These are phyloP conservation scores for Metarhizium anisopliae DNA, from an alignment of 2,329 filamentous ascomycete genomes.

Conservation along the genomic window DNA sequence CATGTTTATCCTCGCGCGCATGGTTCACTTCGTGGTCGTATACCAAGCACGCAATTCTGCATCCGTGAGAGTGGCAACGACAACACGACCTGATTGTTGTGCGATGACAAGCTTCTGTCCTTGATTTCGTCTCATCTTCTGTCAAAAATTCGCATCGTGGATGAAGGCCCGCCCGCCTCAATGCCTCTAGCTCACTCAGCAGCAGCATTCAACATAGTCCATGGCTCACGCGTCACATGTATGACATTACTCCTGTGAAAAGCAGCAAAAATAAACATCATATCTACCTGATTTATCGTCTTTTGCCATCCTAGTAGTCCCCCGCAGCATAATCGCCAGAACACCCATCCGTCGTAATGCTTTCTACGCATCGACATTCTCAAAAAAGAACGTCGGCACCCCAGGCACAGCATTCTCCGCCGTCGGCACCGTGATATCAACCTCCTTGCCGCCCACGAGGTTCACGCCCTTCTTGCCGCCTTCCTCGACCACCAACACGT, in stretches of 20 bases:
- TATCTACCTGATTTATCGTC: neutral
- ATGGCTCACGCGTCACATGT: neutral
- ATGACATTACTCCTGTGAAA: neutral
- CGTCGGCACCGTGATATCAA: slow-evolving; percentile 44
- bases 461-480: slow-evolving; percentile 56
- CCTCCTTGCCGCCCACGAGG: slow-evolving; percentile 43
- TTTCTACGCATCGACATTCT: slow-evolving; percentile 55
- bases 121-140: too few relatives aligned
- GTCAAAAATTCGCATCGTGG: too few relatives aligned
- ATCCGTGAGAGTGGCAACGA: too few relatives aligned
- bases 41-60: too few relatives aligned
- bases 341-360: neutral
- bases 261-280: neutral
- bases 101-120: too few relatives aligned
- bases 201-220: too few relatives aligned
- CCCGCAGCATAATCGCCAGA: neutral
- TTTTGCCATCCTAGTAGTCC: neutral
- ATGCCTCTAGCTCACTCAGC: too few relatives aligned
- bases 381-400: slow-evolving; percentile 72
- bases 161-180: too few relatives aligned
- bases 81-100: too few relatives aligned
- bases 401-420: slow-evolving; percentile 77
- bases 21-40: too few relatives aligned
- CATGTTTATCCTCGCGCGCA: neutral
- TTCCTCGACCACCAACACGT: slow-evolving; percentile 63